Evolutionary conservation across 148 eudicot genomes (phyloP), one percentile per base, ranked within the genome.

Genomic region (Dysphania ambrosioides): DNA sequence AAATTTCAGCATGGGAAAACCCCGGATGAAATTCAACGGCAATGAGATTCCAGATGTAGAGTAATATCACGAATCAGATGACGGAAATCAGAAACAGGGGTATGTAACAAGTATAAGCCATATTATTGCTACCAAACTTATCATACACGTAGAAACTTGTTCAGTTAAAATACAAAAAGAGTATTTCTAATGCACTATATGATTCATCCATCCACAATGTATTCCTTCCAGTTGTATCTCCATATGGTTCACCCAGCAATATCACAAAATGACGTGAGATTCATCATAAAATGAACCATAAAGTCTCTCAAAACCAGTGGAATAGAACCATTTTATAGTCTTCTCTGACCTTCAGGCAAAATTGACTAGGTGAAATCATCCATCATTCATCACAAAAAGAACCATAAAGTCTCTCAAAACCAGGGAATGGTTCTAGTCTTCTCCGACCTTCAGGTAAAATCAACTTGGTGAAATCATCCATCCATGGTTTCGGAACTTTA

Each of bases 1-100:
- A 38, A 94, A 94, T 85, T 80, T 76, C 73, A 76, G 83, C 59
- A 80, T 80, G 98, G 96, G 98, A 12, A 94, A 91, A 69, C 98
- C 98, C 2, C 80, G 98, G 2, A 80, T 94, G 66, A 91, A 91
- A 19, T 90, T 94, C 71, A 85, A 68, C 80, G 87, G 92, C 86
- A 89, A 62, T 16, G 91, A 89, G 35, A 68, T 87, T 42, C 82
- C 85, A 79, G 88, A 87, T 84, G 84, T 83, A 76, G 41, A 79
- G 73, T 76, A 72, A 72, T 49, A 56, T 34, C 55, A 67, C 41
- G 32, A 41, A 67, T 26, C 68, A 73, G 63, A 56, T 67, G 15
- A 36, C 63, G 35, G 40, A 35, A 68, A 58, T 53, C 42, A 66
- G 13, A 53, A 73, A 61, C 64, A 53, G 42, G n/a, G n/a, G 71